phyloP scores from a whole-genome alignment of 306 rosid genomes.

The Medicago truncatula region DNA sequence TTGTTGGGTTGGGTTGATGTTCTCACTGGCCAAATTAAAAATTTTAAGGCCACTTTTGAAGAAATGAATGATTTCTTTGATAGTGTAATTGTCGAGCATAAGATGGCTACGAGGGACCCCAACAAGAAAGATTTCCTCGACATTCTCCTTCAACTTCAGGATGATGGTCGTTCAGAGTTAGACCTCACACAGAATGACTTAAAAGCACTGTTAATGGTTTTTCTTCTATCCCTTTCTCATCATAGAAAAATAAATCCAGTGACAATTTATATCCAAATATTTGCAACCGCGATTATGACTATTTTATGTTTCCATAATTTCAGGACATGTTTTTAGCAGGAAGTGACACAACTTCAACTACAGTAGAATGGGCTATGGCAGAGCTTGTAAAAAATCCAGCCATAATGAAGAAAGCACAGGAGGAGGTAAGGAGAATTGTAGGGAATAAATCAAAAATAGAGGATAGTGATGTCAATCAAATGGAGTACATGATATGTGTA shows the following conservation, averaged over 20 bases:
- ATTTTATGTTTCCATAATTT: not conserved
- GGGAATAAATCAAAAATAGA: conserved; percentile 49
- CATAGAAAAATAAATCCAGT: not conserved
- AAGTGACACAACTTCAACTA: conserved; percentile 49
- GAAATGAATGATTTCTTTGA: conserved; percentile 39
- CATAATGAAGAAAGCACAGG: conserved; percentile 53
- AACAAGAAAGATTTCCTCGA: conserved; percentile 45
- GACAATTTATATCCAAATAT: not conserved
- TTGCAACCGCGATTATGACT: not conserved
- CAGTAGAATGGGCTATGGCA: conserved; percentile 56
- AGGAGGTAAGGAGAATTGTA: conserved; percentile 58
- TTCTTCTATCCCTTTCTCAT: not conserved
- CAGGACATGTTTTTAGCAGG: conserved; percentile 60
- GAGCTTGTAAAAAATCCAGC: conserved; percentile 32
- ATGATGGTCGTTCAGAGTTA: conserved; percentile 23
- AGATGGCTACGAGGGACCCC: not conserved
- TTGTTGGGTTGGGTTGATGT: conserved; percentile 41
- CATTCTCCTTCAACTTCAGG: conserved; percentile 43
- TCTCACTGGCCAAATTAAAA: conserved; percentile 31
- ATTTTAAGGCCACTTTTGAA: conserved; percentile 29
- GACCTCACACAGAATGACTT: conserved; percentile 42
- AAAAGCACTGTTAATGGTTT: conserved; percentile 48
- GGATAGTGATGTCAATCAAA: conserved; percentile 43
- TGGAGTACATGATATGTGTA: conserved; percentile 57
- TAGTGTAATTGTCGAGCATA: conserved; percentile 37